Conservation (phyloP, 768 basidiomycete species). For the Pilatotrama ljubarskyi region DNA sequence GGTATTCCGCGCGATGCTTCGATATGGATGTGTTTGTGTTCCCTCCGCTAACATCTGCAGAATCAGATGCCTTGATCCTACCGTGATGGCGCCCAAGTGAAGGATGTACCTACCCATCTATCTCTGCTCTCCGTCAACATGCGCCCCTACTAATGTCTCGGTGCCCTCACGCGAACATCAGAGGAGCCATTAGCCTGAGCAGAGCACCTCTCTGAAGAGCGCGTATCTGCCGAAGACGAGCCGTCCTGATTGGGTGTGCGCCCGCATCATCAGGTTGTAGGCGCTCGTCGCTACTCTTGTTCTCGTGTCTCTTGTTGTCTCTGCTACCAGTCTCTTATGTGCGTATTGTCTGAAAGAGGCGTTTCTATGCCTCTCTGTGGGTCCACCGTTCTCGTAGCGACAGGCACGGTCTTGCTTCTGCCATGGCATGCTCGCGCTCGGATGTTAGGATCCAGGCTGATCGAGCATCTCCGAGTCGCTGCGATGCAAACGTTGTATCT, state of each 20-base stretch:
- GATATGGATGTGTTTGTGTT: neutral
- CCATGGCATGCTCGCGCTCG: neutral
- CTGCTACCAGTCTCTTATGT: neutral
- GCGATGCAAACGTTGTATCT: neutral
- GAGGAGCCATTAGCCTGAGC: no score
- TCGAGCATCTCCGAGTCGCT: neutral
- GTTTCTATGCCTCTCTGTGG: neutral
- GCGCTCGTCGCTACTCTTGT: neutral
- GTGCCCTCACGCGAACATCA: no score
- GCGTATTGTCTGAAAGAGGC: conserved; percentile 3
- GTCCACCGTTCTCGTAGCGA: conserved; percentile 1
- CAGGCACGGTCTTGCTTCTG: neutral
- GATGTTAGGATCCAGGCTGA: neutral
- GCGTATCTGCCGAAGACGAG: no score
- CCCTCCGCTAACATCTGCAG: neutral
- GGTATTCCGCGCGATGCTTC: neutral
- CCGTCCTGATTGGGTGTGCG: neutral
- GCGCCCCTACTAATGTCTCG: no score
- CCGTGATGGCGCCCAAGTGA: neutral
- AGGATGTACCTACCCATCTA: neutral
- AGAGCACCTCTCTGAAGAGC: no score
- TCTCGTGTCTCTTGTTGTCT: conserved; percentile 1
- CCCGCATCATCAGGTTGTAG: neutral
- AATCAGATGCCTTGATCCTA: neutral
- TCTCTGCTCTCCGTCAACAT: no score